Percentiles rank a stretch among this genome's conserved stretches.
These are phyloP conservation scores for Alternaria ethzedia DNA, from an alignment of 2,329 filamentous ascomycete genomes.

Conservation along the genomic window DNA sequence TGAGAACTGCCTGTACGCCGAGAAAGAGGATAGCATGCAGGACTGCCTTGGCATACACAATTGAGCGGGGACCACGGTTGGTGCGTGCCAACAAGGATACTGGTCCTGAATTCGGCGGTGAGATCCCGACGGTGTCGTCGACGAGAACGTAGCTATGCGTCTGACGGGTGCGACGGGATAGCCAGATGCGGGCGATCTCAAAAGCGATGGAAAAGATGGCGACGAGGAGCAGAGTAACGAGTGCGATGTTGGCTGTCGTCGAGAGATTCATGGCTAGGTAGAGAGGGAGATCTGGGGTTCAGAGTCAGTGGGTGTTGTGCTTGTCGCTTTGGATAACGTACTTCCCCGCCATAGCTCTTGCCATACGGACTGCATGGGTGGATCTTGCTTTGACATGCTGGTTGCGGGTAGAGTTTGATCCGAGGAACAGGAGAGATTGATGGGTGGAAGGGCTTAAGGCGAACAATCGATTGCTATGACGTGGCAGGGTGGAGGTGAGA, in stretches of 20 bases:
- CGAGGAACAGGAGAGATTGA: background rate
- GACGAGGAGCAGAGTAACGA: constrained; percentile 2
- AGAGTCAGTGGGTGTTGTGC: background rate
- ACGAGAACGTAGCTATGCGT: background rate
- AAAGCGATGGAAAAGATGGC: background rate
- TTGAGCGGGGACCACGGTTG: background rate
- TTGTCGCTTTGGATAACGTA: background rate
- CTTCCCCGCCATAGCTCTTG: constrained; percentile 4
- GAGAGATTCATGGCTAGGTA: background rate
- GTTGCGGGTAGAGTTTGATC: background rate
- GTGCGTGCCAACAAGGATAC: background rate
- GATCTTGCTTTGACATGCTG: background rate
- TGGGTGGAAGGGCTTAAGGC: background rate
- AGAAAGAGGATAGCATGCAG: background rate
- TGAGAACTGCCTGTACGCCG: background rate
- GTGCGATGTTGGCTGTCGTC: background rate
- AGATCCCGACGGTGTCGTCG: background rate
- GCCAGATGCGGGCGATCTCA: background rate
- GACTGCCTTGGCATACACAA: background rate
- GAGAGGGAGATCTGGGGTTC: background rate
- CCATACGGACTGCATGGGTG: constrained; percentile 1
- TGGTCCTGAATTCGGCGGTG: background rate
- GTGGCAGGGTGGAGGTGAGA: background rate
- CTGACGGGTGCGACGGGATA: background rate
- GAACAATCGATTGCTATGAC: background rate